Conservation (phyloP, 164 flowering plant genomes). For the Malania oleifera region DNA sequence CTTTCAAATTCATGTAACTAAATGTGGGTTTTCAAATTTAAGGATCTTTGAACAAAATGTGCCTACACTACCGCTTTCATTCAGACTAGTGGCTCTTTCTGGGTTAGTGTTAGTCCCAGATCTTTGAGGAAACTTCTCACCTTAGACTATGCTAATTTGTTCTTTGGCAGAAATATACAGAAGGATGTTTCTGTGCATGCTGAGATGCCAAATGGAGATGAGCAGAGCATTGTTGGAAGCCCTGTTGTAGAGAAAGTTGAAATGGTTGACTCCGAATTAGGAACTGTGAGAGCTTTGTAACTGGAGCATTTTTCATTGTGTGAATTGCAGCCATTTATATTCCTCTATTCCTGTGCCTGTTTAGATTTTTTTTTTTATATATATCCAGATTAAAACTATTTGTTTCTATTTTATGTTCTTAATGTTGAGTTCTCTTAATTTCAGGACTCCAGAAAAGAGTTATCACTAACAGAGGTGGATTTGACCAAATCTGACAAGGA, state of each 20-base stretch:
- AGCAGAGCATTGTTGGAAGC: conserved; percentile 41
- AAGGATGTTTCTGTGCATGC: conserved; percentile 47
- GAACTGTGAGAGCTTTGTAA: conserved; percentile 32
- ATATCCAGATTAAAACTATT: not conserved
- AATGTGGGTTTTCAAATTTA: too few relatives aligned
- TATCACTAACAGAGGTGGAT: conserved; percentile 31
- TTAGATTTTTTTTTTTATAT: too few relatives aligned
- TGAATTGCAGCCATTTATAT: not conserved
- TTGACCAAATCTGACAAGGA: conserved; percentile 27
- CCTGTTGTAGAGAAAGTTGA: conserved; percentile 46
- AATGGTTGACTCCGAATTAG: conserved; percentile 29
- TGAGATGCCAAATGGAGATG: conserved; percentile 49
- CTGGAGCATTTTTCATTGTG: not conserved
- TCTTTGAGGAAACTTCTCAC: too few relatives aligned
- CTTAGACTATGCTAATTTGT: too few relatives aligned
- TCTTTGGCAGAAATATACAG: conserved; percentile 44
- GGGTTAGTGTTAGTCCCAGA: too few relatives aligned
- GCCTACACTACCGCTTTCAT: too few relatives aligned
- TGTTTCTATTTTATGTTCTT: not conserved
- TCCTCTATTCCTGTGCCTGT: not conserved
- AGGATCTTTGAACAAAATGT: too few relatives aligned
- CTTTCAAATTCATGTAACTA: too few relatives aligned
- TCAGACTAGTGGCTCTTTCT: too few relatives aligned
- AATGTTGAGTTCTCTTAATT: conserved; percentile 13
- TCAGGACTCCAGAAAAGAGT: conserved; percentile 47